Conservation (phyloP, 768 basidiomycete species). For the Suillus cothurnatus region DNA sequence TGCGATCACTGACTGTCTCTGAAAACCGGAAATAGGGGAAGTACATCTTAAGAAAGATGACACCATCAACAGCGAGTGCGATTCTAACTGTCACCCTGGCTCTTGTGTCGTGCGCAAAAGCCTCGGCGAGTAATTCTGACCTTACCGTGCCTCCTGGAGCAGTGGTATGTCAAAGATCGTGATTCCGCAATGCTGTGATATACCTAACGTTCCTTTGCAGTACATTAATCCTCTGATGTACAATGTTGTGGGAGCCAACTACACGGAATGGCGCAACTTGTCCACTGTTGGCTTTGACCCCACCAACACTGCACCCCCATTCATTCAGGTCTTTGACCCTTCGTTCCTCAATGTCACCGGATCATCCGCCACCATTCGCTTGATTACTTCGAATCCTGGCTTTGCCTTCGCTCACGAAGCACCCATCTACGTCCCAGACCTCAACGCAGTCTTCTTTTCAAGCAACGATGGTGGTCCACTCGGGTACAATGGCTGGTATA, state of each 20-base stretch:
- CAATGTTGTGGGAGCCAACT: conserved; percentile 51
- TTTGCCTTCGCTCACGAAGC: conserved; percentile 83
- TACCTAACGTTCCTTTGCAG: conserved; percentile 30
- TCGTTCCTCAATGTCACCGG: conserved; percentile 66
- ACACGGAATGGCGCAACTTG: conserved; percentile 38
- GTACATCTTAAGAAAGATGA: conserved; percentile 8
- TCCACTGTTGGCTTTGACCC: conserved; percentile 58
- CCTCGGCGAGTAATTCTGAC: neutral
- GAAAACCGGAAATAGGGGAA: conserved; percentile 3
- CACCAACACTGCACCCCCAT: conserved; percentile 55
- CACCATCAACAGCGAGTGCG: conserved; percentile 1
- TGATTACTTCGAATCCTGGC: conserved; percentile 59
- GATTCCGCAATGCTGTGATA: neutral
- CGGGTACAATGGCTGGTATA: conserved; percentile 62
- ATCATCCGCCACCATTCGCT: conserved; percentile 51
- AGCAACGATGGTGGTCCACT: conserved; percentile 69
- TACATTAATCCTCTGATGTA: conserved; percentile 52
- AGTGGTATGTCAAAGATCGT: conserved; percentile 17
- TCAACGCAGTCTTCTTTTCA: conserved; percentile 74
- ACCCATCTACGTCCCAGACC: conserved; percentile 64
- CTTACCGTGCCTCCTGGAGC: conserved; percentile 19
- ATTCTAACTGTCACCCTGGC: conserved; percentile 8
- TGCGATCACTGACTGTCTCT: neutral
- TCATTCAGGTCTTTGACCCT: conserved; percentile 58
- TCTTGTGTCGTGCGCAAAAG: neutral